Percentiles rank a stretch among this genome's conserved stretches.
Conservation (phyloP, 257 asterid species). For the Solanum chmielewskii region DNA sequence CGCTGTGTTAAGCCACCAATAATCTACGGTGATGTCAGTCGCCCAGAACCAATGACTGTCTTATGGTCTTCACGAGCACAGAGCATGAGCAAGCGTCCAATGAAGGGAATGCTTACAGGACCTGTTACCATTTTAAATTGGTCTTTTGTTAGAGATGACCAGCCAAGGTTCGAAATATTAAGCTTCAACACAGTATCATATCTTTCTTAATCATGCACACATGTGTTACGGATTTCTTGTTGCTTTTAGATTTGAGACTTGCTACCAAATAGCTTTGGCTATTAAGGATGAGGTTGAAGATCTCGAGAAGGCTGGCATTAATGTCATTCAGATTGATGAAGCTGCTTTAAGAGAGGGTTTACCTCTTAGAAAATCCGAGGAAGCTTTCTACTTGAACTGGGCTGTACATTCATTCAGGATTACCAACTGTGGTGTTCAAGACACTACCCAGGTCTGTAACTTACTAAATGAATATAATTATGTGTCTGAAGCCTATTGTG, state of each 20-base stretch:
- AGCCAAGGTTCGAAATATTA: constrained; percentile 50
- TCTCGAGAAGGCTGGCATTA: constrained; percentile 90
- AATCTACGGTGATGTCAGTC: constrained; percentile 96
- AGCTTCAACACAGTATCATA: background rate
- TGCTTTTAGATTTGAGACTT: constrained; percentile 60
- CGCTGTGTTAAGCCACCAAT: constrained; percentile 99
- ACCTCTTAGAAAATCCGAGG: constrained; percentile 88
- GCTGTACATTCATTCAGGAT: constrained; percentile 96
- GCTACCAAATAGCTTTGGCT: constrained; percentile 91
- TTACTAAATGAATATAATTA: background rate
- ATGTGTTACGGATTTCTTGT: background rate
- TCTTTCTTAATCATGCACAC: background rate
- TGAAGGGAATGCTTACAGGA: constrained; percentile 99
- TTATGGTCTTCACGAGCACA: constrained; percentile 96
- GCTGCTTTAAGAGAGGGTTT: constrained; percentile 95
- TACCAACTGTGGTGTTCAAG: constrained; percentile 72
- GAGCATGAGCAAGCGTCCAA: constrained; percentile 98
- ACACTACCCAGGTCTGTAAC: constrained; percentile 71
- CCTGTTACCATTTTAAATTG: constrained; percentile 97
- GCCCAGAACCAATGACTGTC: constrained; percentile 95
- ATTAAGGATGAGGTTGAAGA: constrained; percentile 95
- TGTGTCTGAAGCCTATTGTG: background rate
- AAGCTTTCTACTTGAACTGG: constrained; percentile 90
- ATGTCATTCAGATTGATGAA: constrained; percentile 85
- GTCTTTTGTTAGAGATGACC: constrained; percentile 96